phyloP scores from a whole-genome alignment of 1,284 basidiomycete species.

The Cryptococcus sp. region DNA sequence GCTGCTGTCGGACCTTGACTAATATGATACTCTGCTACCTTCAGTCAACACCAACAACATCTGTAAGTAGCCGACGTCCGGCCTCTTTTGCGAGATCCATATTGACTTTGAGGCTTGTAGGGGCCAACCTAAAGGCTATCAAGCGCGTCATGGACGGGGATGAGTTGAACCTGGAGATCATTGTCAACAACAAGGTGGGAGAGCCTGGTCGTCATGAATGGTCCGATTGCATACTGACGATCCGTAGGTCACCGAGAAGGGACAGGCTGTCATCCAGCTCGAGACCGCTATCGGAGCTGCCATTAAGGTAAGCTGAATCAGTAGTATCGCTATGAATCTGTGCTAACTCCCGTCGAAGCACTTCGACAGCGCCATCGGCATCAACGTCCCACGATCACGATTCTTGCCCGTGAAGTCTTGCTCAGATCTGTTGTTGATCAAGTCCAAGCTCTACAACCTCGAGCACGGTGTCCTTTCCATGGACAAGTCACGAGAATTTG shows the following conservation, averaged over 20 bases:
- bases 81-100: not conserved
- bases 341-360: slow-evolving; percentile 30
- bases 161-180: slow-evolving; percentile 77
- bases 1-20: not conserved
- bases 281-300: slow-evolving; percentile 98
- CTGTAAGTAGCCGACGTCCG: slow-evolving; percentile 17
- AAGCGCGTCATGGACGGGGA: slow-evolving; percentile 92
- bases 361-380: slow-evolving; percentile 75
- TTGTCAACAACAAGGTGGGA: slow-evolving; percentile 85
- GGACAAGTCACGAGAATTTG: slow-evolving; percentile 87
- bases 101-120: slow-evolving; percentile 55
- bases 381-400: slow-evolving; percentile 95
- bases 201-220: not conserved
- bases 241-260: slow-evolving; percentile 75
- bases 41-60: slow-evolving; percentile 76
- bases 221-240: slow-evolving; percentile 1
- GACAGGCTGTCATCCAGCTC: slow-evolving; percentile 84
- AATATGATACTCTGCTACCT: too few relatives aligned
- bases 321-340: not conserved
- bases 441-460: slow-evolving; percentile 93
- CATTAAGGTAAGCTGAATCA: slow-evolving; percentile 65
- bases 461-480: slow-evolving; percentile 93
- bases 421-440: slow-evolving; percentile 91
- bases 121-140: slow-evolving; percentile 90
- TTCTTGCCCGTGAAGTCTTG: slow-evolving; percentile 90